These are phyloP conservation scores for Aspergillus arachidicola DNA, from an alignment of 2,329 filamentous ascomycete species.

Conservation along the genomic window DNA sequence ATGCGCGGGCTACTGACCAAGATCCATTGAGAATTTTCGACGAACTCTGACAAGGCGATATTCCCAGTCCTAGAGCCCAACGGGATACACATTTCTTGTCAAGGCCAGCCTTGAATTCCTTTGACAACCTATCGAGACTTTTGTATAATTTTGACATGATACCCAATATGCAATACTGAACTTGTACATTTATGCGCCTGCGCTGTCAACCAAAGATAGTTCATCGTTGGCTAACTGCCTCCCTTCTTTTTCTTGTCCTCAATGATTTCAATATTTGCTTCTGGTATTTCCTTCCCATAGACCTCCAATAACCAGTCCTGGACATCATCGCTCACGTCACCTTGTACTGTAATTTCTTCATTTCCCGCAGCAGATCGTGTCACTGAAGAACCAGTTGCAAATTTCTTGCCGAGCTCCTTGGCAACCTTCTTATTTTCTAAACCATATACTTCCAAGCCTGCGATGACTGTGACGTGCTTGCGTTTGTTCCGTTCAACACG, in stretches of 20 bases:
- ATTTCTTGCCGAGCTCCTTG: constrained; percentile 98
- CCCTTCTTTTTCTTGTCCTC: constrained; percentile 96
- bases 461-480: constrained; percentile 93
- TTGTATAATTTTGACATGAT: constrained; percentile 28
- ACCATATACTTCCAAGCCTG: constrained; percentile 85
- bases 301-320: constrained; percentile 87
- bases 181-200: constrained; percentile 7
- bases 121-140: constrained; percentile 18
- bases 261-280: constrained; percentile 91
- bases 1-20: constrained; percentile 16
- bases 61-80: neutral
- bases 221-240: constrained; percentile 21
- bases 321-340: constrained; percentile 93
- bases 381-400: constrained; percentile 89
- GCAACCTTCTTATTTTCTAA: constrained; percentile 93
- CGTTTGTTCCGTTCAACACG: constrained; percentile 97
- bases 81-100: neutral
- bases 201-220: neutral
- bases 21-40: constrained; percentile 33
- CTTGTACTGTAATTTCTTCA: constrained; percentile 97
- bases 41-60: constrained; percentile 28
- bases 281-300: constrained; percentile 80
- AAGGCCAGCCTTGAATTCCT: constrained; percentile 12
- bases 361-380: constrained; percentile 84
- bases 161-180: constrained; percentile 17